Base-by-base conservation (phyloP, 2,329 filamentous ascomycete species). In the Fusarium poae region DNA sequence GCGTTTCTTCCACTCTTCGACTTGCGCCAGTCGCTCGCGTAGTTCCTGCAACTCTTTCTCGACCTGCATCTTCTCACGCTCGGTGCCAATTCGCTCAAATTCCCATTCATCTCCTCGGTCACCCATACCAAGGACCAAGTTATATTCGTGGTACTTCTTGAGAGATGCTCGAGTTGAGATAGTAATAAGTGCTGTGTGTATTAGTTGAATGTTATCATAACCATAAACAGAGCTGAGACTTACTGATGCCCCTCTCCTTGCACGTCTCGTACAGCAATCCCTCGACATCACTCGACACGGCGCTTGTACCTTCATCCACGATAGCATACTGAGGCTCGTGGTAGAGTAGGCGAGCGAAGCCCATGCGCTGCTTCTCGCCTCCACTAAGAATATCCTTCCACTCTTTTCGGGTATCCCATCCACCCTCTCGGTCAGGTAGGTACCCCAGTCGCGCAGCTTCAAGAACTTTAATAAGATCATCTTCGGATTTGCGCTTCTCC, bases 351-450 rank as follows among this genome's bases (percentile, higher is more conserved):
- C 96, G 85, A 6, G 97, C 95, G 74, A 99, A 93, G 0, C 89
- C 93, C 87, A 99, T 93, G 23, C 96, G 86, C 82, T 99, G 96
- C 82, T 99, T 99, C 84, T 99, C 96, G 15, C 96, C 96, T 39
- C 96, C 96, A 69, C 91, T 95, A n/a, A 99, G 85, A 6, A 99
- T 93, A 72, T 98, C 95, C 81, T 98, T 97, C 96, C 96, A 99
- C 77, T 97, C 94, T 80, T 99, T 98, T 58, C 93, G 88, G 6
- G 93, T 96, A 76, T 99, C 93, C 94, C 94, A 98, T 16, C 96
- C 96, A 39, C 96, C 96, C 83, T 99, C 96, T 18, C 96, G 89
- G 49, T 94, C 89, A 2, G 93, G 92, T 1, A 99, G 86, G 78
- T 99, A 98, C 6, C 94, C 95, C 0, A 99, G 85, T 58, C 89